Base-by-base conservation (phyloP, 2,329 filamentous ascomycete genomes). In the Volutella citrinella region DNA sequence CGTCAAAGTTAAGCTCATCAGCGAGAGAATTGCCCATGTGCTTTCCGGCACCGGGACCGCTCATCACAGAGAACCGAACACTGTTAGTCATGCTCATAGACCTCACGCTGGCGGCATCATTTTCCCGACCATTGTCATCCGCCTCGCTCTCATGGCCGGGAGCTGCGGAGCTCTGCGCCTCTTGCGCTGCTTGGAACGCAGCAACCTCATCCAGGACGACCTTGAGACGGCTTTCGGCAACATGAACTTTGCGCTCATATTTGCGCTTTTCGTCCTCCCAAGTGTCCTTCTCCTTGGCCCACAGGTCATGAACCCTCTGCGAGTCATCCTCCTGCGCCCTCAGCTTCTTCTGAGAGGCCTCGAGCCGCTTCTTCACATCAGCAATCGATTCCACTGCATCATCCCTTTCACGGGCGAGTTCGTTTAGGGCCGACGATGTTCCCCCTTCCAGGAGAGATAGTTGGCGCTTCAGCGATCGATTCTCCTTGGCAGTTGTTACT, bases 171-270 rank as follows among this genome's bases (percentile, higher is more conserved):
- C 27, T 36, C 26, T 57, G 53, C 16, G 69, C 63, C 42, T 42
- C 57, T 29, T 76, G 74, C 4, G 69, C 68, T 26, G 72, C 72
- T 50, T 89, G 80, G 36, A 80, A 79, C 5, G 77, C 73, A n/a
- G 81, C 80, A 30, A 98, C 78, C 61, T 97, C 93, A 22, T 91
- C 87, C 27, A 98, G 70, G 10, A 98, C 76, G 10, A 78, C 74
- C 57, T 91, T 93, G 34, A 98, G 63, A 22, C 91, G 82, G 19
- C 76, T 86, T 64, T 98, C 93, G 3, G 89, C 85, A n/a, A 96
- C 76, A 58, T 97, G 90, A 11, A 95, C 67, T 49, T 86, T 88
- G 36, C 87, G 81, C 60, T 98, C 91, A 41, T 87, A 74, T 36
- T 78, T 84, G 34, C 90, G 81, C 52, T 80, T 84, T 57, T 95